phyloP scores from a whole-genome alignment of 257 asterid species.

The Lycium barbarum region DNA sequence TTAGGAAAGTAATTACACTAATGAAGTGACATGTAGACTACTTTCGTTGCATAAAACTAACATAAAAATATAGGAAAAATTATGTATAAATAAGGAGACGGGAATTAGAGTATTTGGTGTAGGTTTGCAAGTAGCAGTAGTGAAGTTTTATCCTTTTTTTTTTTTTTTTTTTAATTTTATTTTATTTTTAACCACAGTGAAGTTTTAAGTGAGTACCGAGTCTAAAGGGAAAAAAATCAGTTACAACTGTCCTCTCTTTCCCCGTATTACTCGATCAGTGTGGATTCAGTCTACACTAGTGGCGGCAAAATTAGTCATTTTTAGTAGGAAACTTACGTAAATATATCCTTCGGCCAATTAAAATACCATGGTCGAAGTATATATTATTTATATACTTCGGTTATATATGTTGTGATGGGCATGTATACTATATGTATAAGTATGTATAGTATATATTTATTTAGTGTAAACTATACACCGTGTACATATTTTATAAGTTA shows the following conservation, averaged over 20 bases:
- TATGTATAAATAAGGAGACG: not conserved
- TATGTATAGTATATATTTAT: too few relatives aligned
- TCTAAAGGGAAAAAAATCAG: constrained; percentile 46
- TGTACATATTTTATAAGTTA: too few relatives aligned
- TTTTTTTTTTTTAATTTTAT: not conserved
- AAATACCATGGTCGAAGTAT: too few relatives aligned
- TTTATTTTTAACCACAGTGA: not conserved
- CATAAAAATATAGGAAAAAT: not conserved
- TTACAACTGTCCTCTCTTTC: constrained; percentile 42
- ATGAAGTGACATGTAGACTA: not conserved
- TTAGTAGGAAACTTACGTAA: too few relatives aligned
- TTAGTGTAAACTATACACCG: too few relatives aligned
- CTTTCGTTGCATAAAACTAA: not conserved
- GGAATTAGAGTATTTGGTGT: not conserved
- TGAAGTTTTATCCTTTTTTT: not conserved
- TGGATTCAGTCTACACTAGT: not conserved
- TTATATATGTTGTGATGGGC: too few relatives aligned
- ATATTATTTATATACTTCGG: too few relatives aligned
- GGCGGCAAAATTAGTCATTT: not conserved
- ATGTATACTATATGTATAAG: too few relatives aligned
- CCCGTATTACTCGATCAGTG: constrained; percentile 39
- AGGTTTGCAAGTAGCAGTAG: not conserved
- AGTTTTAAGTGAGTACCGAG: constrained; percentile 40
- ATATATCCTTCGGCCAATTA: too few relatives aligned
- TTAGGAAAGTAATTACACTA: not conserved